Percentiles rank a stretch among this genome's conserved stretches.
phyloP scores from a whole-genome alignment of 2,329 filamentous ascomycete species.

The Penicillium verrucosum region DNA sequence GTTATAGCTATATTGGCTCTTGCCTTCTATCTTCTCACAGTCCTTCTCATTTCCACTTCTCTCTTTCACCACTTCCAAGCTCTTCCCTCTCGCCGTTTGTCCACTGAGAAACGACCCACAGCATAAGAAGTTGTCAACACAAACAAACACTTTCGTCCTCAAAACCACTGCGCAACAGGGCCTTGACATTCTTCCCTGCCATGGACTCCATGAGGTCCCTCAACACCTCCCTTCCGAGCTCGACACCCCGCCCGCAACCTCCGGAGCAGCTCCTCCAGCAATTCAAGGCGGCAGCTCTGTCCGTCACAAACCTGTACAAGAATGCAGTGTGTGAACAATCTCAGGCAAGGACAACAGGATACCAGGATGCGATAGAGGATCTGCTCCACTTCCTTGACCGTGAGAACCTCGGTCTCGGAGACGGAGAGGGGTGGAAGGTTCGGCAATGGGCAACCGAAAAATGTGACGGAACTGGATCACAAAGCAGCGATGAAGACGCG shows the following conservation, averaged over 20 bases:
- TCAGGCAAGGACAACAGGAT: slow-evolving; percentile 74
- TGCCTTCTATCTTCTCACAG: neutral
- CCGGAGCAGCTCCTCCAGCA: slow-evolving; percentile 68
- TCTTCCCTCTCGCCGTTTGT: neutral
- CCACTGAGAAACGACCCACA: neutral
- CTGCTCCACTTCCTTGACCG: slow-evolving; percentile 80
- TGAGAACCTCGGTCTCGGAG: slow-evolving; percentile 71
- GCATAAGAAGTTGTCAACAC: neutral
- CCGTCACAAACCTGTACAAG: slow-evolving; percentile 95
- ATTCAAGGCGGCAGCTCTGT: slow-evolving; percentile 88
- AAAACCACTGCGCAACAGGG: neutral
- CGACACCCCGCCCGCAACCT: slow-evolving; percentile 47
- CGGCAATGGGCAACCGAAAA: slow-evolving; percentile 58
- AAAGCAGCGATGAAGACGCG: slow-evolving; percentile 45
- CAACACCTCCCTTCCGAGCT: slow-evolving; percentile 59
- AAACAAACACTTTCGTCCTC: neutral
- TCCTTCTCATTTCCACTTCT: neutral
- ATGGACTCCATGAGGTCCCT: slow-evolving; percentile 66
- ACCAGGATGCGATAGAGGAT: slow-evolving; percentile 91
- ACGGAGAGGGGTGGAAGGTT: slow-evolving; percentile 71
- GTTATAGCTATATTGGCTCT: neutral
- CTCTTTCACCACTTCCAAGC: neutral
- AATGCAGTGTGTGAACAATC: slow-evolving; percentile 75
- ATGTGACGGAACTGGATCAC: slow-evolving; percentile 41
- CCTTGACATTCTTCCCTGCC: slow-evolving; percentile 7